Percentiles rank a stretch among this genome's conserved stretches.
Conservation (phyloP, 345 rosid species). For the Streptanthus diversifolius region DNA sequence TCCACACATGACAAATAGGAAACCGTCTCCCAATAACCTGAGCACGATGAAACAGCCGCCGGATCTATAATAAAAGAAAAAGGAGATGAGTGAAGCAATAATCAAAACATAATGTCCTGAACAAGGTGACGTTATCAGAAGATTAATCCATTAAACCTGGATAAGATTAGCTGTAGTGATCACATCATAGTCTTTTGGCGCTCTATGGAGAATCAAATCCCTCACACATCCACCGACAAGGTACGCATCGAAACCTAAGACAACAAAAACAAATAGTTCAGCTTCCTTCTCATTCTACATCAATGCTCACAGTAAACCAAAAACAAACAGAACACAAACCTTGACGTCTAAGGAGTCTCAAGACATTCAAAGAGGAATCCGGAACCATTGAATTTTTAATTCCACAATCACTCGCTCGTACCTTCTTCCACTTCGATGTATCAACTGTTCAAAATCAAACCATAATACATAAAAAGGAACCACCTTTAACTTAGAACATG, state of each 20-base stretch:
- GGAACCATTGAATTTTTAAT: slow-evolving; percentile 51
- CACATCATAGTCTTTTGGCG: slow-evolving; percentile 92
- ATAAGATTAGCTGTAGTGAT: slow-evolving; percentile 79
- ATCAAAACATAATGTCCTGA: background rate
- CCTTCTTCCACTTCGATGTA: slow-evolving; percentile 58
- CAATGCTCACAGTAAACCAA: background rate
- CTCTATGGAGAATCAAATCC: slow-evolving; percentile 68
- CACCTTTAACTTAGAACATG: background rate
- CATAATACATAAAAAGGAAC: background rate
- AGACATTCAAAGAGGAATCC: slow-evolving; percentile 43
- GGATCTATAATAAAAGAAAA: slow-evolving; percentile 43
- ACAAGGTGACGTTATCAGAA: background rate
- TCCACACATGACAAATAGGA: slow-evolving; percentile 74
- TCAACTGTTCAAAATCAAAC: slow-evolving; percentile 38
- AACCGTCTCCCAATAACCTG: slow-evolving; percentile 68
- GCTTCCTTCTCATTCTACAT: background rate
- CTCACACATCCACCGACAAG: slow-evolving; percentile 97
- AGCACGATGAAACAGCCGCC: slow-evolving; percentile 45
- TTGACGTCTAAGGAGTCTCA: slow-evolving; percentile 46
- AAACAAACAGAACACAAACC: slow-evolving; percentile 36
- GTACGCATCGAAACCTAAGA: slow-evolving; percentile 71
- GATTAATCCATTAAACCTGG: slow-evolving; percentile 44
- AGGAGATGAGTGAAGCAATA: slow-evolving; percentile 15
- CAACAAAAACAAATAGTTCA: background rate
- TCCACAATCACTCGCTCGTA: slow-evolving; percentile 47